Base-by-base conservation (phyloP, 2,329 filamentous ascomycete genomes). In the Sporothrix pseudoabietina region DNA sequence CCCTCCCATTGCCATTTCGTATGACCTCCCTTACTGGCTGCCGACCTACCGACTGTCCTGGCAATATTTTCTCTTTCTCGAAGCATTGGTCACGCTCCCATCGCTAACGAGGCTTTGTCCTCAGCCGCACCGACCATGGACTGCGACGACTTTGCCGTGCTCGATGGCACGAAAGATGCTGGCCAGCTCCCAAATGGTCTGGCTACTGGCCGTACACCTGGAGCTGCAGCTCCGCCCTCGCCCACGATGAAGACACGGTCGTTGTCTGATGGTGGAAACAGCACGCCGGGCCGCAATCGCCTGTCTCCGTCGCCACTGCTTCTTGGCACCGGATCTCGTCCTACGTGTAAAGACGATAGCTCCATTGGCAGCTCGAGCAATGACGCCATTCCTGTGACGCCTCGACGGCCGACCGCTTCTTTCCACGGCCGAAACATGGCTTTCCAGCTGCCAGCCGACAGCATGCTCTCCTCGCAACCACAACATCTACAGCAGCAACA, bases 271-370 rank as follows among this genome's bases (percentile, higher is more conserved):
- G 87, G 88, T 65, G 85, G 84, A 75, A 83, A 83, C 75, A 71
- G 71, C 71, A 87, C 89, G 9, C 88, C 86, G 1, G 35, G 72
- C 63, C 74, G 73, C 39, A 72, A 71, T 32, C 84, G 86, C 76
- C 81, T 90, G 22, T 89, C 87, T 5, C 85, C 89, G 4, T 89
- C 89, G 52, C 87, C 90, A 57, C 83, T 83, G 76, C 86, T 89
- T 69, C 80, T 88, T 71, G 85, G 87, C 71, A 84, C 87, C n/a
- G 80, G 86, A 55, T 19, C 47, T 1, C 83, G 86, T 19, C 83
- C 85, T 66, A 85, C 85, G 26, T 90, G 88, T 73, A 92, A 92
- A 80, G 90, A 93, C 82, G 91, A 93, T 78, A 89, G 85, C 78
- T 84, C 84, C 72, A 83, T 91, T 73, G 81, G 83, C 78, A 68